A percentile compares a stretch with the other conserved stretches of the same genome.
phyloP scores from a whole-genome alignment of 352 stramenopile species.

The Globisporangium polare region DNA sequence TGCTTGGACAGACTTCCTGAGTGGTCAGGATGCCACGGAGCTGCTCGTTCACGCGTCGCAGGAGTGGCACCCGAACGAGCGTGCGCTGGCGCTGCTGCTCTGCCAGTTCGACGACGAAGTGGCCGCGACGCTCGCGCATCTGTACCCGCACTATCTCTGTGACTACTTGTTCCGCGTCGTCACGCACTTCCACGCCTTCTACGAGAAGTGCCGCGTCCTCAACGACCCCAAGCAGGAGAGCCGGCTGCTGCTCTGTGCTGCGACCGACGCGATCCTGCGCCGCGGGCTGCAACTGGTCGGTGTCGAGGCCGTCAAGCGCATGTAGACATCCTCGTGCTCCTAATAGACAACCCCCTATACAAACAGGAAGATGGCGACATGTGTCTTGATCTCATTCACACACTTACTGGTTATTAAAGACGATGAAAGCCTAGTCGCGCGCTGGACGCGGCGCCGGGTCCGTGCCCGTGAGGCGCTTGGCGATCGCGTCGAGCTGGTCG shows the following conservation, averaged over 20 bases:
- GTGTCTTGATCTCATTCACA: not conserved
- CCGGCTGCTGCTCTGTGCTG: constrained; percentile 68
- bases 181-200: constrained; percentile 77
- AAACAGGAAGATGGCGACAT: not conserved
- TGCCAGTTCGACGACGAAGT: constrained; percentile 82
- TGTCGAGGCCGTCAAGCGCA: constrained; percentile 63
- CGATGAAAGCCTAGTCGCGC: constrained; percentile 20
- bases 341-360: not conserved
- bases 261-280: constrained; percentile 64
- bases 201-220: constrained; percentile 76
- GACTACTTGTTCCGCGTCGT: constrained; percentile 82
- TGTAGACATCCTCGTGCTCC: constrained; percentile 29
- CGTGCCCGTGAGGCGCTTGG: constrained; percentile 67
- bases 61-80: constrained; percentile 67
- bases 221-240: constrained; percentile 57
- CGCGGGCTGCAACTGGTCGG: constrained; percentile 66
- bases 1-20: constrained; percentile 27
- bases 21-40: constrained; percentile 24
- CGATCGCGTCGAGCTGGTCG: constrained; percentile 81
- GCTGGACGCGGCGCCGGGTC: constrained; percentile 56
- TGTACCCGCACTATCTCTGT: constrained; percentile 74
- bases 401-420: not conserved
- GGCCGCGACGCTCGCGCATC: constrained; percentile 37
- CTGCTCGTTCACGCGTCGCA: constrained; percentile 36
- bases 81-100: constrained; percentile 65